phyloP scores from a whole-genome alignment of 225 moss, liverwort and hornwort genomes.

The Pleurozium schreberi region DNA sequence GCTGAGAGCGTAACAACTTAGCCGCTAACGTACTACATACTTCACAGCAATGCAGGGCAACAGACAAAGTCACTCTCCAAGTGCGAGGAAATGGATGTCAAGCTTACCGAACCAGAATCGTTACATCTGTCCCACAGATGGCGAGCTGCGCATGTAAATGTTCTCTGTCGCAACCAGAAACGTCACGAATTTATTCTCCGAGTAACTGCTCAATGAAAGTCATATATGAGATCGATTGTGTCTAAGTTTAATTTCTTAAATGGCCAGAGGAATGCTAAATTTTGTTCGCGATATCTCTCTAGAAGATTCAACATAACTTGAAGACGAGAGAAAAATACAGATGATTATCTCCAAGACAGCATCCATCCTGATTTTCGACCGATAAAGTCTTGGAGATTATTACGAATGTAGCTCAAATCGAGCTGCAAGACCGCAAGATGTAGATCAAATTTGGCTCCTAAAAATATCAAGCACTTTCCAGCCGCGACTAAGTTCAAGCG shows the following conservation, averaged over 20 bases:
- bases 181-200: neutral
- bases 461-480: neutral
- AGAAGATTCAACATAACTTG: neutral
- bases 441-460: constrained; percentile 25
- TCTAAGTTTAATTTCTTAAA: neutral
- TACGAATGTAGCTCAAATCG: constrained; percentile 48
- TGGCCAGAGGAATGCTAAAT: neutral
- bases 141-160: neutral
- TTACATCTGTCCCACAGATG: neutral
- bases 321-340: neutral
- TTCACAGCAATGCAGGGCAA: neutral
- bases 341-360: neutral
- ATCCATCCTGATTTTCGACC: neutral
- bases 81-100: neutral
- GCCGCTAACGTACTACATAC: neutral
- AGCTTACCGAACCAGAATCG: neutral
- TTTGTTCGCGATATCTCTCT: neutral
- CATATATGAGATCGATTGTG: neutral
- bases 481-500: neutral
- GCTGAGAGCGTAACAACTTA: neutral
- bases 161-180: neutral
- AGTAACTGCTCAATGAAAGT: neutral
- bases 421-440: neutral
- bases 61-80: neutral
- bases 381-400: neutral